phyloP scores from a whole-genome alignment of 331 rosid genomes.

The Dryas integrifolia region DNA sequence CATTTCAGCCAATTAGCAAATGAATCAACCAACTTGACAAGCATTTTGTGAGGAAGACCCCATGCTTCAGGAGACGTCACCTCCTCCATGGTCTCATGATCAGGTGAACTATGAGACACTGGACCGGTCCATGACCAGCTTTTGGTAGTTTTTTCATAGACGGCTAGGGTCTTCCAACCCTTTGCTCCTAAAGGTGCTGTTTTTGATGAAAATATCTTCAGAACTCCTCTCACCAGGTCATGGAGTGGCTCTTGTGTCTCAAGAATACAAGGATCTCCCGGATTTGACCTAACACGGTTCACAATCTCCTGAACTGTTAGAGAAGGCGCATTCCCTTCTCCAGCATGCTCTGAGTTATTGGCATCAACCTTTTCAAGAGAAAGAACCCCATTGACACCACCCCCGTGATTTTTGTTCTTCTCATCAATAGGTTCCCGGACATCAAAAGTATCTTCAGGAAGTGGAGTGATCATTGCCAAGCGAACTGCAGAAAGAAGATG shows the following conservation, averaged over 20 bases:
- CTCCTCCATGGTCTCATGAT: conserved; percentile 66
- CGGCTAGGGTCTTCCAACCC: conserved; percentile 85
- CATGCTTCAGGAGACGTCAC: conserved; percentile 85
- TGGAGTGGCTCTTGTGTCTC: conserved; percentile 98
- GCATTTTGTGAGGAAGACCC: conserved; percentile 93
- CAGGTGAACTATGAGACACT: conserved; percentile 48
- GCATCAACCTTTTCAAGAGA: conserved; percentile 40
- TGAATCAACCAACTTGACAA: conserved; percentile 92
- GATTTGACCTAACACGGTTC: conserved; percentile 77
- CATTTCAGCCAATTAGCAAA: conserved; percentile 99
- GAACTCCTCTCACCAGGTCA: conserved; percentile 96
- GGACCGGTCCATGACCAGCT: conserved; percentile 97
- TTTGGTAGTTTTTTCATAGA: conserved; percentile 67
- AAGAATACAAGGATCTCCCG: conserved; percentile 91
- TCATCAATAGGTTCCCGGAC: conserved; percentile 50
- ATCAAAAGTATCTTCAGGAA: conserved; percentile 58
- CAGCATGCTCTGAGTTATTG: conserved; percentile 43
- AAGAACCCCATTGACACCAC: conserved; percentile 35
- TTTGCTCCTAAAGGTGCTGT: conserved; percentile 96
- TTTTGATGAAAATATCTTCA: conserved; percentile 92
- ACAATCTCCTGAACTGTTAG: conserved; percentile 85
- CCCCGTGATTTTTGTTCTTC: conserved; percentile 45
- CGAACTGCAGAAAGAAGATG: conserved; percentile 98
- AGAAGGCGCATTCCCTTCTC: conserved; percentile 48
- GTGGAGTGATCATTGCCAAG: conserved; percentile 71